Evolutionary conservation across 2,329 filamentous ascomycete genomes (phyloP).

Genomic region (Fusarium gaditjirri): DNA sequence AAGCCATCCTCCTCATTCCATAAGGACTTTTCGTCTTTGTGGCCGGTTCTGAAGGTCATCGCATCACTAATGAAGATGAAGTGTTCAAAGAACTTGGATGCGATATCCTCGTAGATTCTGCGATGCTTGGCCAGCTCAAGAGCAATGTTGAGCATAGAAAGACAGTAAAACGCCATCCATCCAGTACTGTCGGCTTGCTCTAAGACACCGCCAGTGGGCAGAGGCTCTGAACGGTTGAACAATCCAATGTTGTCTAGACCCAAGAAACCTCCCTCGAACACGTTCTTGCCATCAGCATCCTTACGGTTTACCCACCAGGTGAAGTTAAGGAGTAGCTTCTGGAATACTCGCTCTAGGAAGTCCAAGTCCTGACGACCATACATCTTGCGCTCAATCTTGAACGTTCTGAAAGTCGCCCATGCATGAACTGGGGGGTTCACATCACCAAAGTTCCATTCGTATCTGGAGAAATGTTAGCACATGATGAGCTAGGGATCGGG

Average conservation of each 20-base stretch:
- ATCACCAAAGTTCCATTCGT: slow-evolving; percentile 98
- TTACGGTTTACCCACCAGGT: slow-evolving; percentile 99
- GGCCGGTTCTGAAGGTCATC: slow-evolving; percentile 84
- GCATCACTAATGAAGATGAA: slow-evolving; percentile 98
- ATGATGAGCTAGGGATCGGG: not conserved
- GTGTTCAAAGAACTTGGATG: slow-evolving; percentile 98
- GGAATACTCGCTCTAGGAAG: slow-evolving; percentile 95
- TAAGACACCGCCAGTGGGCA: slow-evolving; percentile 91
- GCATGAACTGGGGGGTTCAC: slow-evolving; percentile 97
- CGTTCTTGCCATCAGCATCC: slow-evolving; percentile 92
- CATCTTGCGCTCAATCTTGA: slow-evolving; percentile 98
- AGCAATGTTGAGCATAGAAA: slow-evolving; percentile 97
- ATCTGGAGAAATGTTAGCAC: slow-evolving; percentile 52
- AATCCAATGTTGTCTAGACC: slow-evolving; percentile 97
- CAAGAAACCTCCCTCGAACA: slow-evolving; percentile 96
- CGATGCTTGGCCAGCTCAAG: slow-evolving; percentile 95
- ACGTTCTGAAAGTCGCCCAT: slow-evolving; percentile 93
- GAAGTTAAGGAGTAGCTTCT: slow-evolving; percentile 95
- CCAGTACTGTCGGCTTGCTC: slow-evolving; percentile 98
- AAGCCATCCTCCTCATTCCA: slow-evolving; percentile 98
- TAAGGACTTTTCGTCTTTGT: slow-evolving; percentile 80
- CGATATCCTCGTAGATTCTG: slow-evolving; percentile 94
- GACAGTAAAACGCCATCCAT: slow-evolving; percentile 98
- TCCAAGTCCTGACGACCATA: slow-evolving; percentile 95
- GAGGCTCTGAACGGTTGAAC: slow-evolving; percentile 95